Conservation (phyloP, 2,329 filamentous ascomycete genomes). For the Pseudocercospora ulei region DNA sequence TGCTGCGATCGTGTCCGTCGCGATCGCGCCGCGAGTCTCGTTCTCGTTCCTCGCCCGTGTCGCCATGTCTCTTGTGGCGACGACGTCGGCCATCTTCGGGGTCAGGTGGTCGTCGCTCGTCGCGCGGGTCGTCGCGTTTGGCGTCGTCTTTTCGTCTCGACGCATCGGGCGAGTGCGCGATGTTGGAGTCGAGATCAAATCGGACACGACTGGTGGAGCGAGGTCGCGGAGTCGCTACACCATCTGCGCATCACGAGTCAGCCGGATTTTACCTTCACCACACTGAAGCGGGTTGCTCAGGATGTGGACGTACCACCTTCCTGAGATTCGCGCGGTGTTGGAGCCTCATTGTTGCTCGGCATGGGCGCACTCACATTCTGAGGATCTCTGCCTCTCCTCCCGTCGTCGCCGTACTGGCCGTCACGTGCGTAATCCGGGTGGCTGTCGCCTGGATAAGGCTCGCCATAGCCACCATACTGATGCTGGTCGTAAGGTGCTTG, state of each 20-base stretch:
- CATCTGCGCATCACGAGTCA: constrained; percentile 23
- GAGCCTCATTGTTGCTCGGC: constrained; percentile 15
- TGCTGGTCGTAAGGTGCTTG: constrained; percentile 27
- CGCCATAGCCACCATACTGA: constrained; percentile 29
- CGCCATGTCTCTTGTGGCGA: constrained; percentile 16
- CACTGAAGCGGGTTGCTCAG: constrained; percentile 16
- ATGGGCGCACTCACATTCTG: constrained; percentile 43
- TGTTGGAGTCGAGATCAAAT: constrained; percentile 31
- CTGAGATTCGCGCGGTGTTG: constrained; percentile 26
- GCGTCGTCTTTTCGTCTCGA: constrained; percentile 22
- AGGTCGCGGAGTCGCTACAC: constrained; percentile 25
- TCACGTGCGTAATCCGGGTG: constrained; percentile 26
- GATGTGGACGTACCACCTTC: constrained; percentile 24
- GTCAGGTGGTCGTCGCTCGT: constrained; percentile 17
- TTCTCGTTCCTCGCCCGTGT: constrained; percentile 19
- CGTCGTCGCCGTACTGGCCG: constrained; percentile 26
- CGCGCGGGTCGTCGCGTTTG: constrained; percentile 20
- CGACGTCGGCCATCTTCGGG: constrained; percentile 24
- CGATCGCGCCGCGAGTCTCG: constrained; percentile 14
- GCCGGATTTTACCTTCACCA: constrained; percentile 5
- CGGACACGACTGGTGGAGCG: constrained; percentile 29
- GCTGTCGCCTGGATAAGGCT: constrained; percentile 30
- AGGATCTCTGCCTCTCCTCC: constrained; percentile 29
- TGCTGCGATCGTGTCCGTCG: constrained; percentile 11
- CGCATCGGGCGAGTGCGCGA: constrained; percentile 27